Evolutionary conservation across 148 eudicot genomes (phyloP), one percentile per base, ranked within the genome.

Genomic region (Pouteria glomerata): DNA sequence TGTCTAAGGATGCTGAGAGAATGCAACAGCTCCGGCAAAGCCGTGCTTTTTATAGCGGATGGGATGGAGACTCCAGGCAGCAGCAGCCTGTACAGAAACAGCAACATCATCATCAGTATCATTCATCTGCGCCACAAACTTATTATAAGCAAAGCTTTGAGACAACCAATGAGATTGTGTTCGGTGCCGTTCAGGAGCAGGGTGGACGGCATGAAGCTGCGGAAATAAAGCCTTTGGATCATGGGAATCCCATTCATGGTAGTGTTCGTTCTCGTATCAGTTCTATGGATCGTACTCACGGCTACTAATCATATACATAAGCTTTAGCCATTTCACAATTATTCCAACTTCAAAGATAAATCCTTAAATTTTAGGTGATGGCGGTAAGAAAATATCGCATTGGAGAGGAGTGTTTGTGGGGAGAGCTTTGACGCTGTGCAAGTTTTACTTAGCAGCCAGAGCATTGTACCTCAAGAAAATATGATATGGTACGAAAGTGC

Each of bases 151-250:
- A 84, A 71, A 88, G 87, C 72, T 51, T 29, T n/a, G 96, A 89
- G 75, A 73, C 76, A 37, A 86, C 95, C 48, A 81, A 82, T 18
- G 97, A 91, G 87, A 76, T 91, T 12, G 87, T 94, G 33, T 95
- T 95, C 67, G 98, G 98, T 47, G 98, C 98, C 16, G 89, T 91
- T 27, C 97, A 95, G 78, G 96, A 93, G 74, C 82, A 78, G 67
- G 86, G 79, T 23, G 83, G 71, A 58, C 73, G 65, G 66, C 81
- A 67, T 26, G 85, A 85, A 33, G 51, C 80, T 19, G 68, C 77
- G 57, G 87, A 88, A 3, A 85, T 95, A 37, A 83, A 82, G 81
- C 98, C 97, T 24, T 63, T 92, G 69, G 83, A 83, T 68, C 84
- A 86, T 73, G 89, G 85, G 2, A 75, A 80, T 76, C 52, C 87